phyloP scores from a whole-genome alignment of 495 filamentous ascomycete genomes.

The Penicillium pulvis region DNA sequence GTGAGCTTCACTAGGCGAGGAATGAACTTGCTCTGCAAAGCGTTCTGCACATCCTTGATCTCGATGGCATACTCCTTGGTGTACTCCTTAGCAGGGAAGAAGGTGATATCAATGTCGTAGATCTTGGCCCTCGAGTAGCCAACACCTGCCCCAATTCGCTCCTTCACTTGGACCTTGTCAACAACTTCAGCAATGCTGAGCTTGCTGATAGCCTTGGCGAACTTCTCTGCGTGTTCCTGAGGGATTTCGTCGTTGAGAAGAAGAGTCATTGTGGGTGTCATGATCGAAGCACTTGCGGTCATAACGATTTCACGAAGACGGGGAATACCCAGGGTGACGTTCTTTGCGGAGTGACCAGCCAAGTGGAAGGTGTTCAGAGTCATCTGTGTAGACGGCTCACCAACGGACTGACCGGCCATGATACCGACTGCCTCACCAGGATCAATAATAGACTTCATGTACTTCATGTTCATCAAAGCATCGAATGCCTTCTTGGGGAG shows the following conservation, averaged over 20 bases:
- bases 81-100: conserved; percentile 87
- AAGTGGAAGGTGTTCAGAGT: conserved; percentile 99
- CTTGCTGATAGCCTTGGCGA: conserved; percentile 90
- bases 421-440: conserved; percentile 98
- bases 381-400: conserved; percentile 98
- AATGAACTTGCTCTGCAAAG: conserved; percentile 80
- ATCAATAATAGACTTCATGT: conserved; percentile 89
- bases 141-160: conserved; percentile 68
- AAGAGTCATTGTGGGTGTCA: conserved; percentile 91
- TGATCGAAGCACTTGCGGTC: conserved; percentile 86
- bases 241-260: conserved; percentile 72
- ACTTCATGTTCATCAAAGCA: conserved; percentile 84
- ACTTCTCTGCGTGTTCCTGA: conserved; percentile 68
- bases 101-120: conserved; percentile 76
- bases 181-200: conserved; percentile 84
- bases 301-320: conserved; percentile 97
- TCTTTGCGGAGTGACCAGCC: conserved; percentile 96
- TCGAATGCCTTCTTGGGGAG: conserved; percentile 76
- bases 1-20: conserved; percentile 66
- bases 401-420: conserved; percentile 93
- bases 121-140: conserved; percentile 73
- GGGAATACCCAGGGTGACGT: conserved; percentile 98
- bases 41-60: conserved; percentile 69
- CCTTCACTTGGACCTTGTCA: conserved; percentile 77
- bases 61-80: conserved; percentile 79